Conservation (phyloP, 805 yeast species). For the Candida ulmi region DNA sequence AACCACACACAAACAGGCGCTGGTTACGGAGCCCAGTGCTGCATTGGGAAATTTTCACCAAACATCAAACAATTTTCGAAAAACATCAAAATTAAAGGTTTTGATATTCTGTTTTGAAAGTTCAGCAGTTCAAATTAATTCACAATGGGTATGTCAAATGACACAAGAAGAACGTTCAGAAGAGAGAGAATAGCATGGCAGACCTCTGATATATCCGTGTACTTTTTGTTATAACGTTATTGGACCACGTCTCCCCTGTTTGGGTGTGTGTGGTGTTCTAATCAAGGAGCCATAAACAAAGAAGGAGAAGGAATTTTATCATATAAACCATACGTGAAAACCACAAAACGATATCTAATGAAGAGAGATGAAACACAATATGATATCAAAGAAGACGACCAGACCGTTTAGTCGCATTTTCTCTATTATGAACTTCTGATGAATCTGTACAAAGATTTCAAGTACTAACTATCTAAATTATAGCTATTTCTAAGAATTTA, state of each 20-base stretch:
- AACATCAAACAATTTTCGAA: conserved; percentile 5
- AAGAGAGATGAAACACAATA: no score
- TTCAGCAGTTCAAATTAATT: conserved; percentile 2
- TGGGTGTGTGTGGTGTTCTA: no score
- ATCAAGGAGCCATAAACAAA: no score
- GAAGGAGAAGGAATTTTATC: no score
- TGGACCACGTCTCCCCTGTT: no score
- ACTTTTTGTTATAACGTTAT: neutral
- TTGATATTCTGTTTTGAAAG: neutral
- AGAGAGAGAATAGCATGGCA: neutral
- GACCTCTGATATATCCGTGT: neutral
- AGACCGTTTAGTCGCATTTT: no score
- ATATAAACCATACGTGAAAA: no score
- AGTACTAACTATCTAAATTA: neutral
- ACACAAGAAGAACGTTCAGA: neutral
- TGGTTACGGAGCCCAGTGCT: conserved; percentile 4
- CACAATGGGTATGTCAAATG: conserved; percentile 4
- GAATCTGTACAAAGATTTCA: no score
- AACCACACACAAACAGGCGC: conserved; percentile 1
- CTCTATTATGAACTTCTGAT: no score
- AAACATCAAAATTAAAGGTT: conserved; percentile 1
- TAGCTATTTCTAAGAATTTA: conserved; percentile 98
- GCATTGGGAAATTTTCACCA: conserved; percentile 7
- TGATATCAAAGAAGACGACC: no score
- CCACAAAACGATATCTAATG: no score